A percentile compares a stretch with the other conserved stretches of the same genome.
Conservation (phyloP, 2,329 filamentous ascomycete genomes). For the Phaeophleospora eucalypticola region DNA sequence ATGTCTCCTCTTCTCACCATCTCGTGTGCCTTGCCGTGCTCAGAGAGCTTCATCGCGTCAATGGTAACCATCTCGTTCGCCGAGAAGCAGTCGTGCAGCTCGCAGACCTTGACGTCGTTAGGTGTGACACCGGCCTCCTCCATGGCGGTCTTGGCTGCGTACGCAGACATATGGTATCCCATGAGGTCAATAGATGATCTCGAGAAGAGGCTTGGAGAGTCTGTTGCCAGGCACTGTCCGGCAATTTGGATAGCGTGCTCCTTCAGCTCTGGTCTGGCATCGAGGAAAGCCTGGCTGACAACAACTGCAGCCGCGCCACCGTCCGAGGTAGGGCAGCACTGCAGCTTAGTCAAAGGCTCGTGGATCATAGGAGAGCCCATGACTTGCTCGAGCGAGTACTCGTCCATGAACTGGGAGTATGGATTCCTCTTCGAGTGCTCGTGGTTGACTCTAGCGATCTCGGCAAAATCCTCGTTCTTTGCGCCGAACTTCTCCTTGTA, state of each 20-base stretch:
- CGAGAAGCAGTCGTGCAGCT: constrained; percentile 95
- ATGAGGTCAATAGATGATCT: constrained; percentile 79
- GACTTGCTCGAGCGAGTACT: constrained; percentile 84
- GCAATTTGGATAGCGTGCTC: constrained; percentile 83
- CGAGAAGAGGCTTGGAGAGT: constrained; percentile 74
- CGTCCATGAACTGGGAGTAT: constrained; percentile 94
- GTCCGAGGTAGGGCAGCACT: constrained; percentile 95
- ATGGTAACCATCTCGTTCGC: constrained; percentile 90
- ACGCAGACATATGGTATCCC: constrained; percentile 78
- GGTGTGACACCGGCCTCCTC: constrained; percentile 65
- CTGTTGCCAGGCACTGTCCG: constrained; percentile 82
- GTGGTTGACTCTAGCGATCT: constrained; percentile 91
- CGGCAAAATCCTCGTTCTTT: constrained; percentile 79
- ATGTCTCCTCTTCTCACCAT: constrained; percentile 83
- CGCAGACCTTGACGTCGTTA: constrained; percentile 73
- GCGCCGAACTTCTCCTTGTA: constrained; percentile 95
- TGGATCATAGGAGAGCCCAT: constrained; percentile 72
- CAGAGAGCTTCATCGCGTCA: constrained; percentile 74
- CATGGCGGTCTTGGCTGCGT: constrained; percentile 66
- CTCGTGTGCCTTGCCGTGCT: constrained; percentile 82
- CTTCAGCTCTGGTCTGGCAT: constrained; percentile 75
- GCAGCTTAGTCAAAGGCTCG: constrained; percentile 89
- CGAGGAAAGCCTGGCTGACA: constrained; percentile 83
- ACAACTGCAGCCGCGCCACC: constrained; percentile 84
- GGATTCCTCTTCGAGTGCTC: constrained; percentile 87